Evolutionary conservation across 192 early-diverging fungal species (phyloP), one percentile per base, ranked within the genome.

Genomic region (Podila verticillata): DNA sequence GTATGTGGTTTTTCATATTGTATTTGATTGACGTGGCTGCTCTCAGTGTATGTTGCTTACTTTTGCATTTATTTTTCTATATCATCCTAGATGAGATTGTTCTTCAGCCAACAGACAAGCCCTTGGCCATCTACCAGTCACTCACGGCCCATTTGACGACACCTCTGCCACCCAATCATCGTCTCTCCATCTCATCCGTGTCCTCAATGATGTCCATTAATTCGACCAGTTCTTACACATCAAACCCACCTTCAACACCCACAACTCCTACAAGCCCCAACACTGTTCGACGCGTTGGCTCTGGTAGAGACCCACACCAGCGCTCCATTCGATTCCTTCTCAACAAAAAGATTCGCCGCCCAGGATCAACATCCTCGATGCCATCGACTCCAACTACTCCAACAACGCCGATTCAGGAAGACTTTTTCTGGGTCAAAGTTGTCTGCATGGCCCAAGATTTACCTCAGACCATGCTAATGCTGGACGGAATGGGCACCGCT

Each of bases 111-210:
- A 66, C 84, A 36, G 87, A 89, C 75, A 83, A 87, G 66, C 84
- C 87, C 30, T 73, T 89, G 62, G 84, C 84, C 7, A 88, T 89
- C 20, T 89, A 85, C 61, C 75, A 88, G 29, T 83, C 87, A 1
- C 65, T 89, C 30, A 87, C 72, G n/a, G 72, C 85, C 19, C 83
- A 84, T 71, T 63, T 84, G 26, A 85, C 84, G 1, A 86, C 83
- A 19, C 85, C 87, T 22, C 66, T 89, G 75, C 88, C 88, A 6
- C 73, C 86, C 12, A 81, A 85, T 26, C 82, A 78, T 17, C 87
- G 84, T 17, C 69, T 66, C 24, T 84, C 82, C 0, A 73, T 79
- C 26, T 78, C 82, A 22, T 85, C 84, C 0, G 61, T 84, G 9
- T 84, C 84, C 17, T 84, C 84, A 10, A 81, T 80, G 77, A 67